Base-by-base conservation (phyloP, 768 basidiomycete species). In the Rhodotorula kratochvilovae region DNA sequence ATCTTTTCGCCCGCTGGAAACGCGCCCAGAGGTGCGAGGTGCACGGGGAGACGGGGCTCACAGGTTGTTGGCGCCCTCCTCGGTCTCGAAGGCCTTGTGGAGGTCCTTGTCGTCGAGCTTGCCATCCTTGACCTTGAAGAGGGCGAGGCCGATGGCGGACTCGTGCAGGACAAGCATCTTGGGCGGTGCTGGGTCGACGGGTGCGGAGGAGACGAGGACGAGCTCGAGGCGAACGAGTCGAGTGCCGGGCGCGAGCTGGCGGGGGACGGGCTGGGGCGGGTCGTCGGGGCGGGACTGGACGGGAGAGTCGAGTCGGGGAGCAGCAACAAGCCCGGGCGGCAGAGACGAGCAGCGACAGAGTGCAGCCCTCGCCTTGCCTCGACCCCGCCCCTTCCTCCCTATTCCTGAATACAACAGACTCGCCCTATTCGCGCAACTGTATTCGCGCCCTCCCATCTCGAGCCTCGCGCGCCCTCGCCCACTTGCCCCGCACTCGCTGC, bases 101-200 rank as follows among this genome's bases (percentile, higher is more conserved):
- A 97, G 81, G 81, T 96, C 88, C 66, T 89, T 88, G 75, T 87
- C 89, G 79, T 88, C 86, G 63, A 95, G 83, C 83, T 94, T 96
- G 66, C 89, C 90, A 53, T 78, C 78, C 61, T 72, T 74, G 56
- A 78, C 85, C 82, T 96, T 96, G 88, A 99, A 97, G 64, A 99
- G 89, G 84, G 91, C 93, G 85, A 92, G 97, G 82, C 95, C 92
- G 82, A 95, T 87, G 51, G 92, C 87, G 3, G 92, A 93, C 84
- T 98, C 96, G 83, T 93, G 92, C 74, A 99, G 85, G 56, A 98
- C 94, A 81, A 97, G 86, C 93, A 98, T 98, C 67, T 33, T 76
- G 66, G 53, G 46, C 23, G 48, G 45, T 23, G 25, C 27, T 42
- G 45, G 7, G 46, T 25, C 21, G 51, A n/a, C 11, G 57, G 10